phyloP scores from a whole-genome alignment of 2,329 filamentous ascomycete species.

The Paraphaeosphaeria sporulosa region DNA sequence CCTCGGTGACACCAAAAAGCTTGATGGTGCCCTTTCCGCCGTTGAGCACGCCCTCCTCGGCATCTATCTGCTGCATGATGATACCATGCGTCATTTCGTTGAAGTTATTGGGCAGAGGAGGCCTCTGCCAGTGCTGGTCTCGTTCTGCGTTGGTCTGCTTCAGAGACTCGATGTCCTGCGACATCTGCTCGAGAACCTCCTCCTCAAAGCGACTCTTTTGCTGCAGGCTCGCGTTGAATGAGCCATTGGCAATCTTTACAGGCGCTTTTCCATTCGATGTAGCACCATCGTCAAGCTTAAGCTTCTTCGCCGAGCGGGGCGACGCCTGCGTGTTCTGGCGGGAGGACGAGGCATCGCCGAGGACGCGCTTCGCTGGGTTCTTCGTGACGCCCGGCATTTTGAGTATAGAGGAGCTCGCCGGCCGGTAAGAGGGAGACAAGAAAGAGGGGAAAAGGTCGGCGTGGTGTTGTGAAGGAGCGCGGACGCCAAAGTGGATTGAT shows the following conservation, averaged over 20 bases:
- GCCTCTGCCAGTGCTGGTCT: slow-evolving; percentile 89
- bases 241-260: slow-evolving; percentile 67
- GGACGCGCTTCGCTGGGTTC: slow-evolving; percentile 55
- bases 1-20: slow-evolving; percentile 91
- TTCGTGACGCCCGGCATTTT: slow-evolving; percentile 44
- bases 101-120: slow-evolving; percentile 64
- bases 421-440: slow-evolving; percentile 5
- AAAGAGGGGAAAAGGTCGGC: slow-evolving; percentile 6
- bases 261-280: slow-evolving; percentile 68
- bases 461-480: slow-evolving; percentile 12
- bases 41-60: slow-evolving; percentile 83
- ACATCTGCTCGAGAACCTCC: slow-evolving; percentile 93
- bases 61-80: slow-evolving; percentile 95
- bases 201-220: slow-evolving; percentile 89
- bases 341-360: slow-evolving; percentile 55
- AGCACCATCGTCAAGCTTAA: slow-evolving; percentile 74
- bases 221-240: slow-evolving; percentile 73
- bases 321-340: slow-evolving; percentile 54
- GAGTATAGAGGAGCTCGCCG: slow-evolving; percentile 8
- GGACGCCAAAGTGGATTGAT: slow-evolving; percentile 31
- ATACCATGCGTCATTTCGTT: slow-evolving; percentile 72
- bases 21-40: slow-evolving; percentile 82
- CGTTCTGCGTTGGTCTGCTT: slow-evolving; percentile 89
- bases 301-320: slow-evolving; percentile 74
- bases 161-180: slow-evolving; percentile 86